These are phyloP conservation scores for Babesia gibsoni DNA, from an alignment of 169 alveolate genomes.

Conservation along the genomic window DNA sequence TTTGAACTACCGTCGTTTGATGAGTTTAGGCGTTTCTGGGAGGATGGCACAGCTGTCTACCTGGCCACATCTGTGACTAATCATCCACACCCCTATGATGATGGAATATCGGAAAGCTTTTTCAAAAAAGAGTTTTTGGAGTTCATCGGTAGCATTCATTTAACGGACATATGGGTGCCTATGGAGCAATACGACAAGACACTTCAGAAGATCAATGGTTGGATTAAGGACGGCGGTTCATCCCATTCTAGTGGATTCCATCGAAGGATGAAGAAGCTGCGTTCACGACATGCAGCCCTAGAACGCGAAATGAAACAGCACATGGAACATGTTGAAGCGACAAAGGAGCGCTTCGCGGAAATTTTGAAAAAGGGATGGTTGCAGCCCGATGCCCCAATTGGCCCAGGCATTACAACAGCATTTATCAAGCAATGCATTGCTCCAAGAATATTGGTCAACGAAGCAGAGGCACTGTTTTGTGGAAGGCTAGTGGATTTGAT, in stretches of 20 bases:
- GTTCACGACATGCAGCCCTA: slow-evolving; percentile 21
- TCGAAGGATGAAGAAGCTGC: slow-evolving; percentile 32
- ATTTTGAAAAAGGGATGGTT: slow-evolving; percentile 9
- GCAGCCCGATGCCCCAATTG: slow-evolving; percentile 9
- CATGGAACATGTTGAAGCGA: neutral
- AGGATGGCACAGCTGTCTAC: slow-evolving; percentile 13
- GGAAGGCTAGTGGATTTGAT: slow-evolving; percentile 37
- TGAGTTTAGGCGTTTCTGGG: slow-evolving; percentile 21
- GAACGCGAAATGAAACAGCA: slow-evolving; percentile 30
- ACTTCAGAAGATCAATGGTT: slow-evolving; percentile 1
- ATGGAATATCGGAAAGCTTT: neutral
- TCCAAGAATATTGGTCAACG: slow-evolving; percentile 39
- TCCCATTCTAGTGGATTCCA: slow-evolving; percentile 10
- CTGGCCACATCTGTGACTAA: neutral
- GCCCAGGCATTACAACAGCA: slow-evolving; percentile 36
- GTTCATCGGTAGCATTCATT: slow-evolving; percentile 11
- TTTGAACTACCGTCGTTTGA: slow-evolving; percentile 7
- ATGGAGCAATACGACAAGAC: slow-evolving; percentile 50
- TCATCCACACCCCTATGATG: neutral
- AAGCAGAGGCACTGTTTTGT: slow-evolving; percentile 48
- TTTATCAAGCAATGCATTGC: slow-evolving; percentile 26
- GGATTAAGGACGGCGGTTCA: slow-evolving; percentile 17
- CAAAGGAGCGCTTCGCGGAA: slow-evolving; percentile 5
- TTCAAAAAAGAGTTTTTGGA: slow-evolving; percentile 30
- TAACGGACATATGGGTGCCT: slow-evolving; percentile 50